These are phyloP conservation scores for Lojkania enalia DNA, from an alignment of 2,329 filamentous ascomycete species.

Conservation along the genomic window DNA sequence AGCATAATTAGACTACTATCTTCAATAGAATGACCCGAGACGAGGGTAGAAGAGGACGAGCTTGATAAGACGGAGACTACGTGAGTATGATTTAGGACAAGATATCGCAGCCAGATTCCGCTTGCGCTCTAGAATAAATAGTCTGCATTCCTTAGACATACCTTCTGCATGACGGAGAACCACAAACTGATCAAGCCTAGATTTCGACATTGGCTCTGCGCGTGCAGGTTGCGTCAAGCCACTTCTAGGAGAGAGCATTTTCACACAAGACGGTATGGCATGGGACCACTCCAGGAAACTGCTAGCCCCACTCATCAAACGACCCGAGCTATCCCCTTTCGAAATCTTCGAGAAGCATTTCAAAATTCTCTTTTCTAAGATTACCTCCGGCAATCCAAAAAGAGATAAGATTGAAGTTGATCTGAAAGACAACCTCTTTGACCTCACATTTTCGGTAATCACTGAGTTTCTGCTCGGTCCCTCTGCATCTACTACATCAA, in stretches of 20 bases:
- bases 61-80: too few relatives aligned
- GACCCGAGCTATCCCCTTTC: constrained; percentile 25
- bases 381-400: not conserved
- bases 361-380: not conserved
- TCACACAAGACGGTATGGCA: constrained; percentile 24
- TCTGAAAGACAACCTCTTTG: constrained; percentile 39
- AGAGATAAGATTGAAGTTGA: constrained; percentile 18
- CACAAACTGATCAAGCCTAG: too few relatives aligned
- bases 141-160: too few relatives aligned
- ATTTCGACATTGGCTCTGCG: not conserved
- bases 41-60: too few relatives aligned
- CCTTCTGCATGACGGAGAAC: too few relatives aligned
- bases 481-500: constrained; percentile 9
- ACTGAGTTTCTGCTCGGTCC: constrained; percentile 30
- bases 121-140: too few relatives aligned
- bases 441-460: constrained; percentile 32
- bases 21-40: too few relatives aligned
- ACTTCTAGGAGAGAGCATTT: constrained; percentile 21
- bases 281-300: constrained; percentile 37
- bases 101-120: too few relatives aligned
- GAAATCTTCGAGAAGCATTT: constrained; percentile 15
- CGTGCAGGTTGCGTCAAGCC: not conserved
- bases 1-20: too few relatives aligned
- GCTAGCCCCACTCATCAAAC: constrained; percentile 28
- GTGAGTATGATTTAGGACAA: too few relatives aligned